Evolutionary conservation across 2,329 filamentous ascomycete genomes (phyloP), one percentile per base, ranked within the genome.

Genomic region (Curvularia hawaiiensis): DNA sequence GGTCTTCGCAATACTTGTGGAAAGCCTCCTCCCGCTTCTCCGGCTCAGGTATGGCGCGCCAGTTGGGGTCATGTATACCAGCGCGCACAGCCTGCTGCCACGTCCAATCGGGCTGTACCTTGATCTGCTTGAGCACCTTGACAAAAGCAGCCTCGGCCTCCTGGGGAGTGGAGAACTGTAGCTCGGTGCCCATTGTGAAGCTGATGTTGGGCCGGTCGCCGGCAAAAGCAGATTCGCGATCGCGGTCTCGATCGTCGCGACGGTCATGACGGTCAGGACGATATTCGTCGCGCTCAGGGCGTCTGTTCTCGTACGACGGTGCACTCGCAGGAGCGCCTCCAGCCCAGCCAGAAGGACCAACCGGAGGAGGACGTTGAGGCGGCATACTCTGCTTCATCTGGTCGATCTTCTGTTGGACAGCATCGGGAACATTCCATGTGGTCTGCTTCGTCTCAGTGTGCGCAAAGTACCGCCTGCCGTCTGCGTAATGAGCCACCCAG

Each of bases 81-180:
- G 87, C 86, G 51, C 90, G 89, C 79, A 99, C 88, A 2, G 92
- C 87, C 76, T 97, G 90, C 66, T 95, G 89, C 93, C 94, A 99
- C 0, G 87, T 87, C 90, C 92, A 98, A 70, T 97, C 92, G 4
- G 92, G 87, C 73, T 96, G 91, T 20, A 97, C 91, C 66, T 90
- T 90, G 71, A 88, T 88, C 61, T 92, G 89, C 65, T 89, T 90
- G 45, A 99, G 84, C 56, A 97, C 84, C 78, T 98, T 98, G 75
- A 90, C 86, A 74, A 98, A 99, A 3, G 94, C 94, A 47, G 90
- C 89, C 75, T 98, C 94, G 12, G 94, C 94, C 76, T 98, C 93
- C 76, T 97, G 92, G 44, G 87, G 82, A 1, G 86, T 73, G 6
- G 72, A 59, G 54, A 75, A 77, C 47, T 73, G 70, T 2, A 72